Conservation (phyloP, 2,329 filamentous ascomycete genomes). For the Aspergillus ochraceus region DNA sequence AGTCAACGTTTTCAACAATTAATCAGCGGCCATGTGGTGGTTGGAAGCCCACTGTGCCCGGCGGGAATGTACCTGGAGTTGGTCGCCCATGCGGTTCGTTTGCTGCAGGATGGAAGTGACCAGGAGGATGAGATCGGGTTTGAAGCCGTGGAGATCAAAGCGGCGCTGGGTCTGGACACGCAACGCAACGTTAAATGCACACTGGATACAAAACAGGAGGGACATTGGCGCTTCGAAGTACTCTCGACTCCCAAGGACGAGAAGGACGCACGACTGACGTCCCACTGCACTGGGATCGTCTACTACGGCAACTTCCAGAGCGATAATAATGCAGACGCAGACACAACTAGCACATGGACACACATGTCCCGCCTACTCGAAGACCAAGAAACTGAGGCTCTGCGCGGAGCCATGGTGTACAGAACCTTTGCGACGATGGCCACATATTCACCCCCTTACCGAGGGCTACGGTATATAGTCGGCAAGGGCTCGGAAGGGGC, state of each 20-base stretch:
- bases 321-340: neutral
- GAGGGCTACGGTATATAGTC: neutral
- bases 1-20: neutral
- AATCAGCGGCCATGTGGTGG: conserved; percentile 14
- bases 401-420: neutral
- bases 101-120: neutral
- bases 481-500: conserved; percentile 12
- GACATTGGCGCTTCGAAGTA: neutral
- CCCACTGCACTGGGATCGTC: neutral
- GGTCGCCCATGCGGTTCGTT: neutral
- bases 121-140: neutral
- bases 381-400: neutral
- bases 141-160: neutral
- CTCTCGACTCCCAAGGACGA: neutral
- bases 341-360: neutral
- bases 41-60: conserved; percentile 10
- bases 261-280: neutral
- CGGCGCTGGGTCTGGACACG: neutral
- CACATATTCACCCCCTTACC: neutral
- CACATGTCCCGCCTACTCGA: neutral
- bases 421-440: neutral
- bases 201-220: neutral
- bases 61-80: conserved; percentile 15
- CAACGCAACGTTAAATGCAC: neutral
- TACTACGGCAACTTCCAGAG: neutral